Evolutionary conservation across 306 rosid species (phyloP), one percentile per base, ranked within the genome.

Genomic region (Cicer bijugum): DNA sequence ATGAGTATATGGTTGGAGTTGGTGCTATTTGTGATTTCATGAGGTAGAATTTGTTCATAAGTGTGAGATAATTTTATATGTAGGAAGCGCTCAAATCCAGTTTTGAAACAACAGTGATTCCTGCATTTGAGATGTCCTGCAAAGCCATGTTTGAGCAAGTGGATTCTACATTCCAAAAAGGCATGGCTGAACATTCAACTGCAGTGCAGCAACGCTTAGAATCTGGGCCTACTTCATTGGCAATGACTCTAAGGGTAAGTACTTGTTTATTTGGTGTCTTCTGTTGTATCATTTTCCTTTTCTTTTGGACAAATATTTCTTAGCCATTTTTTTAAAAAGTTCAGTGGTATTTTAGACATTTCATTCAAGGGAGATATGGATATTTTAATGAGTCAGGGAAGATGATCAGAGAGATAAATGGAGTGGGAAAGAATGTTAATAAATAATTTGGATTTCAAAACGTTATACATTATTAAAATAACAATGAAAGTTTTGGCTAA

Each of bases 111-210:
- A 85, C 90, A 14, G 80, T 85, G 12, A 83, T 95, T 72, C 99
- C 99, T 58, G 97, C 93, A 59, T 92, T 95, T 80, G 99, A 95
- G 85, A 86, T 81, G 86, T 85, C 97, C 52, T 95, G 97, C 86
- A 95, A 85, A 86, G 83, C 91, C 60, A 87, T 95, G 99, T 95
- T 95, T 85, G 97, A 95, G 79, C 99, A 92, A 90, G 87, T 95
- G 38, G 97, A 95, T 84, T 69, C 87, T 48, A 90, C 99, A 14
- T 95, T 95, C 71, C 99, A 95, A 79, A 92, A 90, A 80, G 99
- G 99, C 88, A 85, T 92, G 91, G 78, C 75, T 69, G 99, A 95
- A 80, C 97, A 95, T 78, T 68, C 97, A 12, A 65, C 82, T 75
- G 90, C 84, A 9, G 85, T 88, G 58, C 92, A 87, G 84, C 99